Evolutionary conservation across 2,329 filamentous ascomycete genomes (phyloP).

Genomic region (Aspergillus persii): DNA sequence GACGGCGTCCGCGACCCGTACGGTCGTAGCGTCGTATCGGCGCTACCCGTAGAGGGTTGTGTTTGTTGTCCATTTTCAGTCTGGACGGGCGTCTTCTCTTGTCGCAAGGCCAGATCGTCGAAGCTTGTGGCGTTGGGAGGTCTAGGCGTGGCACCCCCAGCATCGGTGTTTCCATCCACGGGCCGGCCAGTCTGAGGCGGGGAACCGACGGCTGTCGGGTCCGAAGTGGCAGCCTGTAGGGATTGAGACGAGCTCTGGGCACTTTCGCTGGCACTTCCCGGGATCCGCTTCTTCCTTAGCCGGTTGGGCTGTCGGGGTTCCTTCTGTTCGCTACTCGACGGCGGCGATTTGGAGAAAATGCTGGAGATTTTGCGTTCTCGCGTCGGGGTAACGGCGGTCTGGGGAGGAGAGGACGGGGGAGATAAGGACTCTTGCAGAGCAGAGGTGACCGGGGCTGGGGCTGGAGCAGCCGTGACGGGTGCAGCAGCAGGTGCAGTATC

Average conservation of each 20-base stretch:
- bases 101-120: constrained; percentile 22
- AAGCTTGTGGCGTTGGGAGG: constrained; percentile 31
- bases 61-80: constrained; percentile 42
- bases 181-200: neutral
- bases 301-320: constrained; percentile 77
- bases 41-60: constrained; percentile 20
- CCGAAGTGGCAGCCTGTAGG: constrained; percentile 48
- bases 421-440: constrained; percentile 43
- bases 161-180: constrained; percentile 28
- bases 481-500: neutral
- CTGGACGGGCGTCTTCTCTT: constrained; percentile 21
- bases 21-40: constrained; percentile 58
- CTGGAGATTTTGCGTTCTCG: constrained; percentile 67
- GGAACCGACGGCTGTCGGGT: constrained; percentile 40
- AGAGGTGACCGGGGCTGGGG: neutral
- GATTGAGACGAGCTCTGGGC: constrained; percentile 88
- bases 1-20: constrained; percentile 74
- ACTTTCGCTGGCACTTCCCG: constrained; percentile 75
- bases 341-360: constrained; percentile 67
- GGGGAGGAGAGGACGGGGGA: constrained; percentile 39
- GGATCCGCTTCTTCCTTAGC: constrained; percentile 79
- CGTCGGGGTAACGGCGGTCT: constrained; percentile 53
- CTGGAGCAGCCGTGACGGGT: neutral
- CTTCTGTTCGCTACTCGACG: constrained; percentile 58
- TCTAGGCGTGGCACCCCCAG: constrained; percentile 34